phyloP scores from a whole-genome alignment of 192 early-diverging fungal species.

The Mortierella alpina region DNA sequence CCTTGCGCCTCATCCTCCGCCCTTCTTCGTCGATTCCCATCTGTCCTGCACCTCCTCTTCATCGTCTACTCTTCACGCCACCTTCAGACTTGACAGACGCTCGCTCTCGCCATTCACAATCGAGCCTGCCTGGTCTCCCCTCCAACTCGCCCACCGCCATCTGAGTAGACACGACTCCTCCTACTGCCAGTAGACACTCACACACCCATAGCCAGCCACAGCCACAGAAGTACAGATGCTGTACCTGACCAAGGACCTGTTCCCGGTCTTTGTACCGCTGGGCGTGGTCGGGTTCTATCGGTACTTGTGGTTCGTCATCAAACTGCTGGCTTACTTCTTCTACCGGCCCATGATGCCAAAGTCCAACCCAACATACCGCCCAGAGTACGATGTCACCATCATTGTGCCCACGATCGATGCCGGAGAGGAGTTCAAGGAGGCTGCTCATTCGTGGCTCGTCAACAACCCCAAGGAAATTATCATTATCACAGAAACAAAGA shows the following conservation, averaged over 20 bases:
- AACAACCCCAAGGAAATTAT: conserved; percentile 76
- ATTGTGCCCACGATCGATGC: conserved; percentile 81
- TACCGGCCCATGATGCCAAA: conserved; percentile 72
- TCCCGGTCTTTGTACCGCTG: conserved; percentile 76
- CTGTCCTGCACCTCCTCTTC: too few species aligned
- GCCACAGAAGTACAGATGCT: conserved; percentile 57
- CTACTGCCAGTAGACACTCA: neutral
- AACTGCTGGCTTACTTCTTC: conserved; percentile 68
- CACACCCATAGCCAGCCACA: neutral
- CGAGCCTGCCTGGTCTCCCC: too few species aligned
- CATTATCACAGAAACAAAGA: conserved; percentile 73
- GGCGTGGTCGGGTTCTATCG: conserved; percentile 80
- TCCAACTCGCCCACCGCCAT: neutral
- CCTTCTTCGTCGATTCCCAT: too few species aligned
- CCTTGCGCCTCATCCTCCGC: too few species aligned
- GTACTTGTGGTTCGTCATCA: conserved; percentile 77
- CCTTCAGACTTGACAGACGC: too few species aligned
- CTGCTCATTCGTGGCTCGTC: conserved; percentile 71
- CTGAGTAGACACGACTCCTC: neutral
- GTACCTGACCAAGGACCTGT: conserved; percentile 73
- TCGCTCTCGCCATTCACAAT: too few species aligned
- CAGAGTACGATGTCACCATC: conserved; percentile 75
- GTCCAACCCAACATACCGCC: conserved; percentile 64
- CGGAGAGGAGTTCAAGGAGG: conserved; percentile 78
- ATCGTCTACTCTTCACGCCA: too few species aligned